Evolutionary conservation across 129 eudicot genomes (phyloP).

Genomic region (Flaveria brownii): DNA sequence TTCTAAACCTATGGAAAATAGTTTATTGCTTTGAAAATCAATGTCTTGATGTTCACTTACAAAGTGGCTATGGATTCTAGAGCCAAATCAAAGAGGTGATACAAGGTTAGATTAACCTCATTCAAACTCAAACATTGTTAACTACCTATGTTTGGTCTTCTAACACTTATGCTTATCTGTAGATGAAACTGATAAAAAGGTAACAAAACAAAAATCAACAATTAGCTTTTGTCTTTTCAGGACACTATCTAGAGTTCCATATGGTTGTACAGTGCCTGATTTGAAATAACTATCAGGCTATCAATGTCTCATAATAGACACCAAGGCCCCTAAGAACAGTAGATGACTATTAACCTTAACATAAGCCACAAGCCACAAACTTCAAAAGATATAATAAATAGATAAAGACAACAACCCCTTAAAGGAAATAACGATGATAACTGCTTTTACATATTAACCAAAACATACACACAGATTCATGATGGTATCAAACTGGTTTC

Average conservation of each 20-base stretch:
- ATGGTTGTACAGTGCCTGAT: conserved; percentile 23
- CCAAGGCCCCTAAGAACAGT: conserved; percentile 13
- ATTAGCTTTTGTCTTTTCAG: conserved; percentile 25
- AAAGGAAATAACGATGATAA: not conserved
- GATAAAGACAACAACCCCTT: not conserved
- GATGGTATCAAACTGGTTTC: not conserved
- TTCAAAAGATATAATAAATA: not conserved
- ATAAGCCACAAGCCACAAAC: not conserved
- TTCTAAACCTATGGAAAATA: conserved; percentile 3
- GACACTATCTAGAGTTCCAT: conserved; percentile 15
- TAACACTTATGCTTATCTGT: conserved; percentile 2
- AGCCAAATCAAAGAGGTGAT: not conserved
- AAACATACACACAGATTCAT: not conserved
- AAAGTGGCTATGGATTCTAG: not conserved
- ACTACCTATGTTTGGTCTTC: conserved; percentile 5
- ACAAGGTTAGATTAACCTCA: not conserved
- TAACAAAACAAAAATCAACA: conserved; percentile 8
- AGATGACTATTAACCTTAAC: not conserved
- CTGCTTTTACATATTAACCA: not conserved
- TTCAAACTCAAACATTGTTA: not conserved
- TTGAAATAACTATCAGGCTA: not conserved
- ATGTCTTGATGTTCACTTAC: not conserved
- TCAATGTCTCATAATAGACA: conserved; percentile 11
- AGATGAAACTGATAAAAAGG: conserved; percentile 5
- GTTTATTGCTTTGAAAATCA: not conserved